Evolutionary conservation across 768 basidiomycete species (phyloP).

Genomic region (Tylopilus vinaceipallidus): DNA sequence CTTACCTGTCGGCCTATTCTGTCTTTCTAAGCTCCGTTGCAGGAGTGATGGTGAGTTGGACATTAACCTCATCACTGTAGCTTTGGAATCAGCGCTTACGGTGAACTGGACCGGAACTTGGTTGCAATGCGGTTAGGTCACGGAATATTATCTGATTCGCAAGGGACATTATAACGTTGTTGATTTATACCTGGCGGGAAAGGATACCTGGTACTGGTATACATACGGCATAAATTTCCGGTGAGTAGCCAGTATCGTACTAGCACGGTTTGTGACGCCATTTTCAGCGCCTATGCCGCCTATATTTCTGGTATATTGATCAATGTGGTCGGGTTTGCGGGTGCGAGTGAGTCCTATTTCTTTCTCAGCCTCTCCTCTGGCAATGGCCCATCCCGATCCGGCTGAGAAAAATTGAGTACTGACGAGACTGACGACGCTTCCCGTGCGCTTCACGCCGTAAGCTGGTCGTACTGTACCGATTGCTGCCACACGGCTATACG

Average conservation of each 20-base stretch:
- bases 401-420: neutral
- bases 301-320: conserved; percentile 76
- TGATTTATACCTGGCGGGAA: conserved; percentile 61
- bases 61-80: neutral
- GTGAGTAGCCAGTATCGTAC: conserved; percentile 31
- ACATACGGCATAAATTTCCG: conserved; percentile 71
- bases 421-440: neutral
- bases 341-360: conserved; percentile 50
- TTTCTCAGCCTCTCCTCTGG: neutral
- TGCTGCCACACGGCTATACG: conserved; percentile 69
- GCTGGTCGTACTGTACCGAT: conserved; percentile 62
- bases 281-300: conserved; percentile 55
- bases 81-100: neutral
- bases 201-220: conserved; percentile 73
- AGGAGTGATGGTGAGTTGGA: conserved; percentile 63
- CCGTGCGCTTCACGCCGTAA: conserved; percentile 16
- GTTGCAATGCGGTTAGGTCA: conserved; percentile 44
- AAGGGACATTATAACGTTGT: conserved; percentile 67
- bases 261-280: neutral
- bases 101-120: neutral
- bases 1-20: conserved; percentile 79
- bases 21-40: conserved; percentile 81
- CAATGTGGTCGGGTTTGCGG: conserved; percentile 80
- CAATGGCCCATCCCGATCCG: neutral
- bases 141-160: conserved; percentile 75